Evolutionary conservation across 2,329 filamentous ascomycete genomes (phyloP), one percentile per base, ranked within the genome.

Genomic region (Curvularia spicifera): DNA sequence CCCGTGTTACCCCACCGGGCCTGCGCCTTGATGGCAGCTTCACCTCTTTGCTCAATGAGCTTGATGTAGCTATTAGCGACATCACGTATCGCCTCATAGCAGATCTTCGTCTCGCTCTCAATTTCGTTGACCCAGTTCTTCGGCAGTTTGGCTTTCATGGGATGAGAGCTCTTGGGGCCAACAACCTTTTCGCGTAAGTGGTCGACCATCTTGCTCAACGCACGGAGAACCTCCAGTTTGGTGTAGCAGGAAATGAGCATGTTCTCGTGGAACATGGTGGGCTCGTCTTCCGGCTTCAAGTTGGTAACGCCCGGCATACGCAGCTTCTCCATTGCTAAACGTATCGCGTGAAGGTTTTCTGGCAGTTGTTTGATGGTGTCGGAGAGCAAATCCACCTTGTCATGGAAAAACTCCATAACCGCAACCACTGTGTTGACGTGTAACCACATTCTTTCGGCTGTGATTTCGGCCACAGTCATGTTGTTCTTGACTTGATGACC

Each of bases 1-100:
- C 75, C 74, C 1, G 69, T 72, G 4, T 46, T 24, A 1, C 73
- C 72, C 61, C 54, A 64, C 3, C 60, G 29, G 0, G 70, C 61
- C 28, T 71, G 67, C 18, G 65, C 65, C 37, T 67, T 66, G 39
- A 75, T 61, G 1, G 63, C 57, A 29, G 45, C 56, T 10, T 49
- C 37, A 3, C 74, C 74, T 7, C 39, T 56, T 40, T 46, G 58
- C 54, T 68, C 65, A 26, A 76, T 57, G 4, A 56, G 39, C 1
- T 55, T 51, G 28, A 75, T 68, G n/a, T 67, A 63, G 22, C 54
- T 59, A 18, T 57, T 47, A 6, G 59, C 66, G 4, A 65, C 46
- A 28, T 64, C 50, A 1, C 58, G 55, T 24, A 72, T 54, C 6
- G 57, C 58, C 9, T 66, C 56, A 26, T 53, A 70, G 12, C 60